A percentile compares a stretch with the other conserved stretches of the same genome.
Evolutionary conservation across 2,329 filamentous ascomycete species (phyloP).

Genomic region (Fusarium verticillioides): DNA sequence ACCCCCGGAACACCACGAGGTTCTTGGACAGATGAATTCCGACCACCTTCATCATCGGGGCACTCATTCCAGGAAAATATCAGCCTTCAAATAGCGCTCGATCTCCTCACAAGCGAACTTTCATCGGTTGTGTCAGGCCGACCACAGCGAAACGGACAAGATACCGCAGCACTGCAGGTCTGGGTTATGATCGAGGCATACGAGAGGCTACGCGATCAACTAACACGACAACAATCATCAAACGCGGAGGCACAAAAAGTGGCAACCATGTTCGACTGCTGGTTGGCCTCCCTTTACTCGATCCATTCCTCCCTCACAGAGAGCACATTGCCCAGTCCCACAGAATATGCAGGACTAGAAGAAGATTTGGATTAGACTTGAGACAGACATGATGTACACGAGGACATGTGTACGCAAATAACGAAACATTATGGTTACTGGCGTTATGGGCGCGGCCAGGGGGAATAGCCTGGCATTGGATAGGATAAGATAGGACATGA

Average conservation of each 20-base stretch:
- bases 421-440: constrained; percentile 18
- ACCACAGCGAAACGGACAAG: constrained; percentile 38
- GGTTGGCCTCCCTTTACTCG: constrained; percentile 61
- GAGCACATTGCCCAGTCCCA: constrained; percentile 40
- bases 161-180: constrained; percentile 61
- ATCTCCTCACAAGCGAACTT: constrained; percentile 62
- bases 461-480: constrained; percentile 17
- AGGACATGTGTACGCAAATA: constrained; percentile 1
- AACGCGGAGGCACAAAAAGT: constrained; percentile 48
- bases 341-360: constrained; percentile 46
- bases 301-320: constrained; percentile 54
- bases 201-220: constrained; percentile 61
- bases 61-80: constrained; percentile 49
- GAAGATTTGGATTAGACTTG: constrained; percentile 39
- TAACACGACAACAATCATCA: constrained; percentile 50
- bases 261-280: constrained; percentile 59
- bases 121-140: constrained; percentile 53
- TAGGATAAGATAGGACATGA: not conserved
- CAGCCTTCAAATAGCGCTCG: constrained; percentile 61
- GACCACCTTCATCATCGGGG: constrained; percentile 25
- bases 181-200: constrained; percentile 70
- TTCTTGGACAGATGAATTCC: constrained; percentile 20
- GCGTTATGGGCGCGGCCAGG: constrained; percentile 33
- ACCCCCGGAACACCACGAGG: constrained; percentile 25
- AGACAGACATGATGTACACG: constrained; percentile 17